Evolutionary conservation across 495 filamentous ascomycete species (phyloP).

Genomic region (Aspergillus nanangensis): DNA sequence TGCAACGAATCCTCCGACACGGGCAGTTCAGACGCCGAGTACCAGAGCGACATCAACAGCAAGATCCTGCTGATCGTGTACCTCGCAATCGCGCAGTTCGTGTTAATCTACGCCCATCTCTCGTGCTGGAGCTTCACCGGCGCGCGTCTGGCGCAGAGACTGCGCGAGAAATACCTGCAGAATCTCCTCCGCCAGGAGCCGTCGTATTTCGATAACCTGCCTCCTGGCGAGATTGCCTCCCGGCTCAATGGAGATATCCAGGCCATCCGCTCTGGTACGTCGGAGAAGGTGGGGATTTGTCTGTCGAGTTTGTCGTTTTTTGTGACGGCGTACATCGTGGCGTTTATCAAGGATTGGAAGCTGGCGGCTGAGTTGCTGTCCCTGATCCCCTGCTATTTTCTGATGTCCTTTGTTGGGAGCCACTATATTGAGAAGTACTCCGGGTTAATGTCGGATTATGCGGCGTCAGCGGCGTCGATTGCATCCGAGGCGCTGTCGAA

Average conservation of each 20-base stretch:
- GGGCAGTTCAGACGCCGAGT: conserved; percentile 16
- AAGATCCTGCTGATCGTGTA: conserved; percentile 63
- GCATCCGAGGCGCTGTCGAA: conserved; percentile 46
- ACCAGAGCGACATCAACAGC: conserved; percentile 44
- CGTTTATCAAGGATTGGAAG: conserved; percentile 53
- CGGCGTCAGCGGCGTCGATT: conserved; percentile 44
- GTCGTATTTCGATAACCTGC: conserved; percentile 54
- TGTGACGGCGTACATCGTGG: conserved; percentile 58
- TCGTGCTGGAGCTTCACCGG: conserved; percentile 58
- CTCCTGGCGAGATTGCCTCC: conserved; percentile 56
- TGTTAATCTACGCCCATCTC: conserved; percentile 49
- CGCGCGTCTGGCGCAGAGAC: conserved; percentile 55
- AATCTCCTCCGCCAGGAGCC: conserved; percentile 57
- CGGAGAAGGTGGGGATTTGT: conserved; percentile 63
- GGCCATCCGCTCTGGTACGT: conserved; percentile 57
- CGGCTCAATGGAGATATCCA: conserved; percentile 57
- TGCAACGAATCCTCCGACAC: conserved; percentile 30
- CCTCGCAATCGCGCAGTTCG: conserved; percentile 57
- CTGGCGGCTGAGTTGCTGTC: conserved; percentile 44
- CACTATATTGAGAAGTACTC: conserved; percentile 58
- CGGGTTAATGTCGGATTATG: conserved; percentile 44
- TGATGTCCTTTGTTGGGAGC: conserved; percentile 61
- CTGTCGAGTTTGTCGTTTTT: conserved; percentile 57
- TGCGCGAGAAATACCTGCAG: conserved; percentile 55
- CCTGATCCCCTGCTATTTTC: conserved; percentile 58